Percentiles rank a stretch among this genome's conserved stretches.
Conservation (phyloP, 2,329 filamentous ascomycete species). For the Xylaria sp. region DNA sequence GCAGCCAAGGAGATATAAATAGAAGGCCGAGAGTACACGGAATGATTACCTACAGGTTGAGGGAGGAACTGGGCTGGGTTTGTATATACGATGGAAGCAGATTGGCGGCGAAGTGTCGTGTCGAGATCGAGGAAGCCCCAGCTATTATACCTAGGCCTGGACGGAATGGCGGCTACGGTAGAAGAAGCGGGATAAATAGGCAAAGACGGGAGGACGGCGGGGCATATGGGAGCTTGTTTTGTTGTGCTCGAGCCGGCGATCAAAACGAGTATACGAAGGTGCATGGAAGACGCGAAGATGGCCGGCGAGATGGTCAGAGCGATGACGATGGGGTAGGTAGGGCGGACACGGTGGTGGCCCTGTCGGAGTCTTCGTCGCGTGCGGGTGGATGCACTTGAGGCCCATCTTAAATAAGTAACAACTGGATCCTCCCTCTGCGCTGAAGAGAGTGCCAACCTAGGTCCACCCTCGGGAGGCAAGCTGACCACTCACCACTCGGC, state of each 20-base stretch:
- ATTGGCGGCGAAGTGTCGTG: slow-evolving; percentile 16
- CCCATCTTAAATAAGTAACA: slow-evolving; percentile 40
- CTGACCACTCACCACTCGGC: slow-evolving; percentile 41
- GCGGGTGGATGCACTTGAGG: slow-evolving; percentile 47
- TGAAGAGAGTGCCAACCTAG: slow-evolving; percentile 26
- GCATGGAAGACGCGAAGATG: slow-evolving; percentile 50
- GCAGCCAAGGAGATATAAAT: not conserved
- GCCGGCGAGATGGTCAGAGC: slow-evolving; percentile 36
- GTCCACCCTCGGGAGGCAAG: slow-evolving; percentile 41
- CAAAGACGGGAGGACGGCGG: slow-evolving; percentile 36
- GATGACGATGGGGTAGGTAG: slow-evolving; percentile 48
- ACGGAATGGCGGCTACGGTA: slow-evolving; percentile 29
- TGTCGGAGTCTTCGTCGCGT: slow-evolving; percentile 41
- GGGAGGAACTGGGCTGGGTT: slow-evolving; percentile 15
- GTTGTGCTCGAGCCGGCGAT: slow-evolving; percentile 58
- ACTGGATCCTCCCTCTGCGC: not conserved
- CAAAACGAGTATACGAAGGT: slow-evolving; percentile 74
- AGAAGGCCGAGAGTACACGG: not conserved
- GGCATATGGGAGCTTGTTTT: slow-evolving; percentile 50
- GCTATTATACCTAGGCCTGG: slow-evolving; percentile 40
- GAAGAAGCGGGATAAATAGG: slow-evolving; percentile 37
- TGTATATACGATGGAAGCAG: slow-evolving; percentile 30
- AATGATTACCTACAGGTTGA: slow-evolving; percentile 21
- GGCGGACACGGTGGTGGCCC: slow-evolving; percentile 38
- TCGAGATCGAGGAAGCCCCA: slow-evolving; percentile 43